These are phyloP conservation scores for Candida qinlingensis DNA, from an alignment of 805 yeast genomes.

Conservation along the genomic window DNA sequence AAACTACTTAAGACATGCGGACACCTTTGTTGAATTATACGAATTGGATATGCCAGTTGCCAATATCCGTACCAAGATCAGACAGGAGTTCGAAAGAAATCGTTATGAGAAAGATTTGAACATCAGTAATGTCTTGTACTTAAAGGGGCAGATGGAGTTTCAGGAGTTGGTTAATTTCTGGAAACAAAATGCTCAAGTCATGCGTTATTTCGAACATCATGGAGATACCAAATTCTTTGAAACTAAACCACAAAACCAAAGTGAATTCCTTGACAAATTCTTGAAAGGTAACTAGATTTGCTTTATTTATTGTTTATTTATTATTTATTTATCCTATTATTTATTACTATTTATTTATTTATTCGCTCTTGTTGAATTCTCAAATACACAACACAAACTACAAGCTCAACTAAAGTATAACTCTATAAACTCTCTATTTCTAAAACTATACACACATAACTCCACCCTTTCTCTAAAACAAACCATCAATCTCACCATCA, in stretches of 20 bases:
- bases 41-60: slow-evolving; percentile 76
- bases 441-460: neutral
- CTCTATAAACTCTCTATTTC: neutral
- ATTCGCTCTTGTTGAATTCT: neutral
- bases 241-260: slow-evolving; percentile 39
- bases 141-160: slow-evolving; percentile 87
- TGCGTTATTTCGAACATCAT: slow-evolving; percentile 73
- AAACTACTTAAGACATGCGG: slow-evolving; percentile 59
- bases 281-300: slow-evolving; percentile 42
- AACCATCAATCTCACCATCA: slow-evolving; percentile 89
- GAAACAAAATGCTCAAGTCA: slow-evolving; percentile 83
- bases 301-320: slow-evolving; percentile 6
- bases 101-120: slow-evolving; percentile 65
- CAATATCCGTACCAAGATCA: slow-evolving; percentile 71
- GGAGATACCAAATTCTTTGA: slow-evolving; percentile 39
- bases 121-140: slow-evolving; percentile 60
- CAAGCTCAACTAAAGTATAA: too few relatives aligned
- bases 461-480: slow-evolving; percentile 38
- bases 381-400: neutral
- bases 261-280: slow-evolving; percentile 68
- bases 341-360: neutral
- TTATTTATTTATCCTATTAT: neutral
- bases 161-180: slow-evolving; percentile 85
- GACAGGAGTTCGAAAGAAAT: slow-evolving; percentile 87
- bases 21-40: slow-evolving; percentile 55